These are phyloP conservation scores for Geotrichum reessii DNA, from an alignment of 1,139 yeast species.

Conservation along the genomic window DNA sequence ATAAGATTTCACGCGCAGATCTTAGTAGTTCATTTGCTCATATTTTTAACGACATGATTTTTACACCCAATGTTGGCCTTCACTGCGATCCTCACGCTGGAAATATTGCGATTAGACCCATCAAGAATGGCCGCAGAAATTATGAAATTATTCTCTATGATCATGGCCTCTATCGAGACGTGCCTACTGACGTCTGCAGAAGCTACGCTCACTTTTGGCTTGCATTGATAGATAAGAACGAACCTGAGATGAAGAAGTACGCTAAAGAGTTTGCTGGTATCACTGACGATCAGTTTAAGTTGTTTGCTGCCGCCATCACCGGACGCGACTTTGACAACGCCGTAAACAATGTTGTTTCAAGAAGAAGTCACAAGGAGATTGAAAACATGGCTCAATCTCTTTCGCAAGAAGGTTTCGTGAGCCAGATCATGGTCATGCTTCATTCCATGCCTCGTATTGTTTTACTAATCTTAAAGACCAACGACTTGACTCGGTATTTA, in stretches of 20 bases:
- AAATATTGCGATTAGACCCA: conserved; percentile 69
- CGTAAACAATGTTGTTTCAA: conserved; percentile 51
- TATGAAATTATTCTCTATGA: conserved; percentile 90
- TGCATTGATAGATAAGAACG: conserved; percentile 69
- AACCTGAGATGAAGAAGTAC: conserved; percentile 59
- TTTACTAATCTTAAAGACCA: conserved; percentile 80
- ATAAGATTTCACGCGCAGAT: conserved; percentile 66
- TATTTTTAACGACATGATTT: conserved; percentile 90
- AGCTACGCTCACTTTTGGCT: conserved; percentile 92
- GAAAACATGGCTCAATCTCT: conserved; percentile 59
- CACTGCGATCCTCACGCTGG: conserved; percentile 99
- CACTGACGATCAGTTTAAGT: conserved; percentile 66
- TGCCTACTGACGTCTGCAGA: conserved; percentile 69
- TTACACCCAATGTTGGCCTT: conserved; percentile 82
- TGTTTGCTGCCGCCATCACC: conserved; percentile 90
- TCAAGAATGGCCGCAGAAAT: conserved; percentile 49
- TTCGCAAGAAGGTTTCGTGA: conserved; percentile 51
- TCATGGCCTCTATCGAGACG: conserved; percentile 87
- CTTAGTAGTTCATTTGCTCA: conserved; percentile 85
- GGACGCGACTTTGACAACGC: conserved; percentile 79
- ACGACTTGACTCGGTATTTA: conserved; percentile 81
- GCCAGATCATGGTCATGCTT: conserved; percentile 73
- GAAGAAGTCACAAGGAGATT: conserved; percentile 54
- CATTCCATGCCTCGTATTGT: conserved; percentile 82
- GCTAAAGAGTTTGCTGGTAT: conserved; percentile 81